Percentiles rank a stretch among this genome's conserved stretches.
Conservation (phyloP, 306 rosid species). For the Lotus japonicus region DNA sequence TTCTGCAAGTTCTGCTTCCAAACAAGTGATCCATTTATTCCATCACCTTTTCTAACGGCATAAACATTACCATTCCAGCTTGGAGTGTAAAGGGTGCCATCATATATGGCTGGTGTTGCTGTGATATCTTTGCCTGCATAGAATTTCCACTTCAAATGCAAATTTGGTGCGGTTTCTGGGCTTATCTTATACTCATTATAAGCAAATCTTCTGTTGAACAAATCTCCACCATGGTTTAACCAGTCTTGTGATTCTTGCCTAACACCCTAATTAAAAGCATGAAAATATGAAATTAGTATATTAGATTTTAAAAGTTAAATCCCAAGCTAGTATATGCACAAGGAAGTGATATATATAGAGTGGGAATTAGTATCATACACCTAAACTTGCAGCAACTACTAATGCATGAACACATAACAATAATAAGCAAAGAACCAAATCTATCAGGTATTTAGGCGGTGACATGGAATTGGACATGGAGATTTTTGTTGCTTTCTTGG, state of each 20-base stretch:
- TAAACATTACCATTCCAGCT: slow-evolving; percentile 72
- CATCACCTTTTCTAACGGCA: slow-evolving; percentile 35
- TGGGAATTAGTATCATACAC: background rate
- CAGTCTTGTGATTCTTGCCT: slow-evolving; percentile 29
- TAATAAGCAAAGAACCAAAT: background rate
- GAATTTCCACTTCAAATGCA: slow-evolving; percentile 52
- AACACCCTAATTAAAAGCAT: background rate
- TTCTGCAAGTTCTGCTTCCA: slow-evolving; percentile 30
- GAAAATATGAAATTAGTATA: too few species aligned
- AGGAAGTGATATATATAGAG: background rate
- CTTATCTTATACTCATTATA: slow-evolving; percentile 46
- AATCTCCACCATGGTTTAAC: slow-evolving; percentile 64
- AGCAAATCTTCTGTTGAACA: slow-evolving; percentile 55
- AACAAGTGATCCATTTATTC: slow-evolving; percentile 23
- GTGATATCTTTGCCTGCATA: slow-evolving; percentile 47
- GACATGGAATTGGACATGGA: background rate
- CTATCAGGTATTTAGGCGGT: background rate
- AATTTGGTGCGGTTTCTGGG: slow-evolving; percentile 22
- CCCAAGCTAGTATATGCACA: background rate
- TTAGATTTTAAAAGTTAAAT: background rate
- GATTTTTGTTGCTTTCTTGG: background rate
- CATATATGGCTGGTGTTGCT: slow-evolving; percentile 49
- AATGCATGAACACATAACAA: background rate
- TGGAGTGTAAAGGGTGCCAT: slow-evolving; percentile 51
- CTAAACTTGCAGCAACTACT: background rate